phyloP scores from a whole-genome alignment of 2,329 filamentous ascomycete genomes.

The Nemania serpens region DNA sequence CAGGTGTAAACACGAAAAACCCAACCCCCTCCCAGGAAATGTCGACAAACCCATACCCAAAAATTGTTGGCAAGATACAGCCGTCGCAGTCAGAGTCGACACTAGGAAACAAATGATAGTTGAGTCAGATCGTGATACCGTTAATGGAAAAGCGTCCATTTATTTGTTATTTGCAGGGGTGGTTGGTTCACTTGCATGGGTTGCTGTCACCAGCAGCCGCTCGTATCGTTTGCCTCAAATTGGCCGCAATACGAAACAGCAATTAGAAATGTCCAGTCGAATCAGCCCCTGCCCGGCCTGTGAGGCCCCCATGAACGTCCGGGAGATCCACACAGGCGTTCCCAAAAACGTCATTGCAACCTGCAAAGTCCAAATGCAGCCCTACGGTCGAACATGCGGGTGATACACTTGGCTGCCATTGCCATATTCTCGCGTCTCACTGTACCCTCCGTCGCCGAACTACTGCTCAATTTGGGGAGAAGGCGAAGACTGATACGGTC shows the following conservation, averaged over 20 bases:
- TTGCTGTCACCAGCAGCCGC: conserved; percentile 12
- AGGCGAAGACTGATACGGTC: conserved; percentile 11
- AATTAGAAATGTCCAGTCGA: conserved; percentile 24
- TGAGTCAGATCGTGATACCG: conserved; percentile 11
- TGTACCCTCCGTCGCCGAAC: conserved; percentile 9
- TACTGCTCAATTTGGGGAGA: conserved; percentile 10
- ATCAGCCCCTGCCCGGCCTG: conserved; percentile 21
- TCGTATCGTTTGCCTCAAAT: conserved; percentile 24
- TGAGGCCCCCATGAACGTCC: conserved; percentile 25
- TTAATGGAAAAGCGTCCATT: conserved; percentile 15
- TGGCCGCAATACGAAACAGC: conserved; percentile 28
- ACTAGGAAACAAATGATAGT: conserved; percentile 13
- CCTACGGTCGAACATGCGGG: conserved; percentile 22
- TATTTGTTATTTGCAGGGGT: conserved; percentile 12
- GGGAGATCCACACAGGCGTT: conserved; percentile 21
- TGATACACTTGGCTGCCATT: conserved; percentile 16
- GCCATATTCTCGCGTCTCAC: conserved; percentile 2
- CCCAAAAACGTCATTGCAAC: conserved; percentile 24
- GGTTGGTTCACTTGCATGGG: too few species aligned
- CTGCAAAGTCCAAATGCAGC: conserved; percentile 28
- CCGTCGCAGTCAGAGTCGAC: neutral
- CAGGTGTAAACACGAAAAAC: conserved; percentile 22
- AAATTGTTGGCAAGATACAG: neutral
- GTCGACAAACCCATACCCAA: conserved; percentile 1
- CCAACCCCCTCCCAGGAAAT: conserved; percentile 15